Base-by-base conservation (phyloP, 345 rosid species). In the Odontarrhena argentea region DNA sequence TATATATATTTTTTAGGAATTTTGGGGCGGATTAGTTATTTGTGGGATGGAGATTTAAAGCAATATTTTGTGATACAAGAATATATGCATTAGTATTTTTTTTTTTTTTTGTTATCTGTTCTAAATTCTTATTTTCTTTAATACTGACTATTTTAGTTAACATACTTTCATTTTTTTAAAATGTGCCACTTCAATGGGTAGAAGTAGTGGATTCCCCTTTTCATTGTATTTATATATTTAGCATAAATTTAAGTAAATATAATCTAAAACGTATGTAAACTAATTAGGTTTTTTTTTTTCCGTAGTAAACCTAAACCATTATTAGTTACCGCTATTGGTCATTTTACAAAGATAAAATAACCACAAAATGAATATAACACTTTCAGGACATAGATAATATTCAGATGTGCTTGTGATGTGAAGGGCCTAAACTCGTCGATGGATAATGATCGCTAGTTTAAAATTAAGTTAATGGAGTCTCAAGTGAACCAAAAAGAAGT, bases 31-130 rank as follows among this genome's bases (percentile, higher is more conserved):
- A 47, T 55, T 63, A 63, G 34, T 63, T 40, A 71, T 41, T 12
- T 64, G 76, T 71, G 65, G 65, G 70, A 48, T 48, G 76, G 65
- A 71, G 70, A 51, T 49, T 65, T 65, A 65, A 73, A 73, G 76
- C 53, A 43, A 35, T 15, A 50, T 43, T 58, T 50, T 51, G 34
- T 13, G 26, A 47, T 24, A 22, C 52, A 57, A 56, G 76, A 57
- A 65, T 65, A 65, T 72, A 72, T 57, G 65, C 76, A 72, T 22
- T 63, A 32, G 5, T 5, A 32, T 32, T 32, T 32, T 32, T 5
- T 32, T 32, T 45, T 42, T 0, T 7, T 48, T 32, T 49, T 38
- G 6, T 52, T 18, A 13, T 63, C 10, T 63, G 55, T 40, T 71
- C 18, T 13, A 40, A 40, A 10, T 48, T 26, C 49, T 52, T 35